Percentiles rank a stretch among this genome's conserved stretches.
Evolutionary conservation across 108 stramenopile genomes (phyloP).

Genomic region (Mediolabrus comicus): DNA sequence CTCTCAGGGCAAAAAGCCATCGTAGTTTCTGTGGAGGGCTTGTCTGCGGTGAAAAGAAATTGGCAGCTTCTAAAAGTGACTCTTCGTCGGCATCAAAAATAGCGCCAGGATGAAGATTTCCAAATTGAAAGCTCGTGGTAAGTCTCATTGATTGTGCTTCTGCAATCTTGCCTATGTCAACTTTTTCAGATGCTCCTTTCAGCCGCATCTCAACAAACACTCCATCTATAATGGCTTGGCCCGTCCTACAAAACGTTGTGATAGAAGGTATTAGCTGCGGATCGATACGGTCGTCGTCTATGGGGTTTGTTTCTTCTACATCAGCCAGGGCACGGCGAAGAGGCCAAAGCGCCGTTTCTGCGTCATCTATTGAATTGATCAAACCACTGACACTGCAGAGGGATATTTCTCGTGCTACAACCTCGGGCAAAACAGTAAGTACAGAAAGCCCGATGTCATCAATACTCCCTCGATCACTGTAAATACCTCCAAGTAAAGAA

Average conservation of each 20-base stretch:
- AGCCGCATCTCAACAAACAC: constrained; percentile 83
- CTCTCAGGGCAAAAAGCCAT: constrained; percentile 73
- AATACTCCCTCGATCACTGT: constrained; percentile 62
- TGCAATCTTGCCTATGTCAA: constrained; percentile 26
- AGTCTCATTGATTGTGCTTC: constrained; percentile 7
- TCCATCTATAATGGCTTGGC: constrained; percentile 84
- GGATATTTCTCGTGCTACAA: constrained; percentile 81
- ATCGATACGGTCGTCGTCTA: constrained; percentile 84
- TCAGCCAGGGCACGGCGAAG: constrained; percentile 81
- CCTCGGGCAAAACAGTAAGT: constrained; percentile 77
- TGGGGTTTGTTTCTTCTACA: constrained; percentile 81
- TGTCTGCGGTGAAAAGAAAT: constrained; percentile 72
- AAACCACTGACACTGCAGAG: constrained; percentile 66
- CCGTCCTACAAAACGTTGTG: constrained; percentile 65
- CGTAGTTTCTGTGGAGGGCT: constrained; percentile 70
- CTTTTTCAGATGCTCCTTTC: constrained; percentile 30
- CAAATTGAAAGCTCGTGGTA: not conserved
- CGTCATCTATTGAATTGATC: constrained; percentile 52
- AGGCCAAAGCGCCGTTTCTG: constrained; percentile 76
- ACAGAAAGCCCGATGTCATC: constrained; percentile 59
- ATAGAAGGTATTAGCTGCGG: constrained; percentile 74
- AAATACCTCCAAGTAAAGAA: constrained; percentile 71
- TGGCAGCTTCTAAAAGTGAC: constrained; percentile 81
- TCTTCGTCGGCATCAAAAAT: constrained; percentile 91
- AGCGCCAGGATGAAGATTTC: constrained; percentile 4